These are phyloP conservation scores for Lanmaoa pseudosensibilis DNA, from an alignment of 768 basidiomycete genomes.

Conservation along the genomic window DNA sequence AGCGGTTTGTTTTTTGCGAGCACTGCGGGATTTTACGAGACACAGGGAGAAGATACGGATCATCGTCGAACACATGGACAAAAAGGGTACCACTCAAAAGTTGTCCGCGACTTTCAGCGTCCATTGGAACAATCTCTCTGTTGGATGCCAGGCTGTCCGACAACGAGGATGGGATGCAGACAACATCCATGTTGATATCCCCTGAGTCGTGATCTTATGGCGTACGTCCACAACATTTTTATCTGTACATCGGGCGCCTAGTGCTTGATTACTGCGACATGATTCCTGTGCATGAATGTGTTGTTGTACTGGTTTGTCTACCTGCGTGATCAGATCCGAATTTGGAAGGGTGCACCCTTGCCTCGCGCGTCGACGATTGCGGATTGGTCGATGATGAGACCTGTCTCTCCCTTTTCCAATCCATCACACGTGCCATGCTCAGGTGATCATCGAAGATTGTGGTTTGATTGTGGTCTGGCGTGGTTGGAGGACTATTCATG, in stretches of 20 bases:
- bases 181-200: not conserved
- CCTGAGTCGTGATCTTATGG: not conserved
- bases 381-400: not conserved
- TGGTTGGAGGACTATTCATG: not conserved
- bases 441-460: not conserved
- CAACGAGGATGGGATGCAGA: not conserved
- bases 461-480: no score
- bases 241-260: not conserved
- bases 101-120: not conserved
- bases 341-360: not conserved
- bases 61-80: not conserved
- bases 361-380: not conserved
- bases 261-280: not conserved
- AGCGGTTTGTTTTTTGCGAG: slow-evolving; percentile 47
- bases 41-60: not conserved
- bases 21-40: slow-evolving; percentile 39
- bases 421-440: not conserved
- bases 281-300: not conserved
- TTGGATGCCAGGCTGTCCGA: no score
- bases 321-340: not conserved
- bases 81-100: not conserved
- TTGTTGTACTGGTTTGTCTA: not conserved
- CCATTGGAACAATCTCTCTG: not conserved
- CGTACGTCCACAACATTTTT: not conserved
- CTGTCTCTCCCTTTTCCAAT: not conserved